Percentiles rank a stretch among this genome's conserved stretches.
These are phyloP conservation scores for Colletotrichum sp. DNA, from an alignment of 2,329 filamentous ascomycete genomes.

Conservation along the genomic window DNA sequence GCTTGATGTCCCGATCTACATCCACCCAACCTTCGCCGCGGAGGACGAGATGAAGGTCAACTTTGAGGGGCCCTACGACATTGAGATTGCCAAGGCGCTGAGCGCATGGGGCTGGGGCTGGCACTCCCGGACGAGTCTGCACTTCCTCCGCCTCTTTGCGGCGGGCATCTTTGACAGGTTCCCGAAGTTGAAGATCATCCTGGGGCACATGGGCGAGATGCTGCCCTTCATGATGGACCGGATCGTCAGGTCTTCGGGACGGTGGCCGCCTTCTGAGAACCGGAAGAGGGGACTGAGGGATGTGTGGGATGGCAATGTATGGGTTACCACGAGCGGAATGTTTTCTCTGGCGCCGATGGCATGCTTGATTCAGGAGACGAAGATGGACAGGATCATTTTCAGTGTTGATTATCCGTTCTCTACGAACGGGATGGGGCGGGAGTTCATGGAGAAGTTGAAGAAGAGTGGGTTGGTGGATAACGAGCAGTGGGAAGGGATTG, in stretches of 20 bases:
- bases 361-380: constrained; percentile 47
- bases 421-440: constrained; percentile 49
- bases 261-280: constrained; percentile 28
- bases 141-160: constrained; percentile 39
- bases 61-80: constrained; percentile 43
- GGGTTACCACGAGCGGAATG: constrained; percentile 61
- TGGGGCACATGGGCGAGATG: constrained; percentile 50
- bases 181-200: constrained; percentile 40
- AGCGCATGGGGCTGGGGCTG: constrained; percentile 43
- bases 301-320: constrained; percentile 62
- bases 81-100: constrained; percentile 62
- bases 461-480: constrained; percentile 52
- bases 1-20: constrained; percentile 55
- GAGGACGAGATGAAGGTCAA: constrained; percentile 24
- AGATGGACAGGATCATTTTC: constrained; percentile 56
- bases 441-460: constrained; percentile 53
- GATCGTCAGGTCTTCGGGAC: constrained; percentile 25
- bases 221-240: constrained; percentile 61
- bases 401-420: constrained; percentile 64
- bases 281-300: constrained; percentile 44
- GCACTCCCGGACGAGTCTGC: constrained; percentile 25
- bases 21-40: constrained; percentile 43
- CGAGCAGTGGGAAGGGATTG: constrained; percentile 54
- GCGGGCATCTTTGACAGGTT: constrained; percentile 38
- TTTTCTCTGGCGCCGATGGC: constrained; percentile 54